Evolutionary conservation across 2,329 filamentous ascomycete species (phyloP).

Genomic region (Monosporascus sp.): DNA sequence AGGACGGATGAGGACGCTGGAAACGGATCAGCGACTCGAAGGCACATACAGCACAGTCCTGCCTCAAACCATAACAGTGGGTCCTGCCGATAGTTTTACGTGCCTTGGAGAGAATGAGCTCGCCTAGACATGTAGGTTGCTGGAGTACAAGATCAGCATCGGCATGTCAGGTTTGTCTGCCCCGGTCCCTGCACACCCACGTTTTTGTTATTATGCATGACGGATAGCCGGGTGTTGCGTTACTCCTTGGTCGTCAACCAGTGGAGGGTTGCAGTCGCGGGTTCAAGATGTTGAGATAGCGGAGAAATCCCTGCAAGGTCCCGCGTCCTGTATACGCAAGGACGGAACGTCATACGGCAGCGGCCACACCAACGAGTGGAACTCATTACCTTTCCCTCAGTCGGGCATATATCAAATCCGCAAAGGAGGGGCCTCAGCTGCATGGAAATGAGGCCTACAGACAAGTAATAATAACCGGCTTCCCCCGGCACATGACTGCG

Average conservation of each 20-base stretch:
- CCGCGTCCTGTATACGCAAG: background rate
- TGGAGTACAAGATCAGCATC: background rate
- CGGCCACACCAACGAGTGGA: background rate
- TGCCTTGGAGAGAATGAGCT: background rate
- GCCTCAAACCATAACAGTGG: background rate
- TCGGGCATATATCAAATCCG: too few relatives aligned
- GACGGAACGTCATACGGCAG: background rate
- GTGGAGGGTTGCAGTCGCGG: background rate
- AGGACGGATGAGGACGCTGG: background rate
- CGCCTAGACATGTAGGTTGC: background rate
- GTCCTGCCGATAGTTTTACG: background rate
- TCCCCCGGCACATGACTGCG: background rate
- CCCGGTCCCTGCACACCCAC: background rate
- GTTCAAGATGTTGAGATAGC: background rate
- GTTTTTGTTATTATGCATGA: background rate
- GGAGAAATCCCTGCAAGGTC: background rate
- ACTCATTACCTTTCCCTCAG: background rate
- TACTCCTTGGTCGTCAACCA: background rate
- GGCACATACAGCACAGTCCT: background rate
- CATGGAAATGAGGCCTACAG: background rate
- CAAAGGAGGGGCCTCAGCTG: background rate
- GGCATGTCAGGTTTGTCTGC: background rate
- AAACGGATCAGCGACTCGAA: background rate
- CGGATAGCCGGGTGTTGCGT: background rate
- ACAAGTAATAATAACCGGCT: background rate